Evolutionary conservation across 768 basidiomycete genomes (phyloP).

Genomic region (Mycena vitilis): DNA sequence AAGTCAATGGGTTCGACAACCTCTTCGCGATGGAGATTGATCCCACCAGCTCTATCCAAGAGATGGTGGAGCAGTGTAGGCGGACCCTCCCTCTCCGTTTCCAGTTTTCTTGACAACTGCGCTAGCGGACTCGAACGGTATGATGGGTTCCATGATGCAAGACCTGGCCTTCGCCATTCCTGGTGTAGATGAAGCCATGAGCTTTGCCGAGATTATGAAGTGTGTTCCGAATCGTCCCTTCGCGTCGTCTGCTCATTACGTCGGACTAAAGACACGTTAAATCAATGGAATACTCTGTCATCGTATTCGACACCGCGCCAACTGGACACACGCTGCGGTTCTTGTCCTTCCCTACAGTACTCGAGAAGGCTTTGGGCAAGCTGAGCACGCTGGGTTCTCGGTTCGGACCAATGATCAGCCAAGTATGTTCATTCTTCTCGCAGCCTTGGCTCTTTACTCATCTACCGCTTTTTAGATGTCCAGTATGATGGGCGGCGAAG

Average conservation of each 20-base stretch:
- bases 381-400: conserved; percentile 92
- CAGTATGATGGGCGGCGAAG: conserved; percentile 94
- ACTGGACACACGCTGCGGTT: conserved; percentile 99
- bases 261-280: conserved; percentile 85
- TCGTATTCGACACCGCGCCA: conserved; percentile 99
- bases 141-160: conserved; percentile 99
- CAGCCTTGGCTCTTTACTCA: not conserved
- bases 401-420: conserved; percentile 97
- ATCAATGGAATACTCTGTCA: conserved; percentile 99
- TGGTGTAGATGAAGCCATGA: conserved; percentile 99
- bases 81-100: conserved; percentile 23
- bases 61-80: conserved; percentile 98
- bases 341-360: conserved; percentile 97
- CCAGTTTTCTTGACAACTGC: not conserved
- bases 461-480: conserved; percentile 73
- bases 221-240: conserved; percentile 49
- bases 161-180: conserved; percentile 99
- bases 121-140: conserved; percentile 86
- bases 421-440: conserved; percentile 51
- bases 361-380: conserved; percentile 97
- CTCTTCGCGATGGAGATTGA: conserved; percentile 99
- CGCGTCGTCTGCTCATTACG: conserved; percentile 8
- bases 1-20: conserved; percentile 97
- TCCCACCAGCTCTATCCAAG: conserved; percentile 96
- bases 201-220: conserved; percentile 99